Base-by-base conservation (phyloP, 148 eudicot species). In the Arbutus unedo region DNA sequence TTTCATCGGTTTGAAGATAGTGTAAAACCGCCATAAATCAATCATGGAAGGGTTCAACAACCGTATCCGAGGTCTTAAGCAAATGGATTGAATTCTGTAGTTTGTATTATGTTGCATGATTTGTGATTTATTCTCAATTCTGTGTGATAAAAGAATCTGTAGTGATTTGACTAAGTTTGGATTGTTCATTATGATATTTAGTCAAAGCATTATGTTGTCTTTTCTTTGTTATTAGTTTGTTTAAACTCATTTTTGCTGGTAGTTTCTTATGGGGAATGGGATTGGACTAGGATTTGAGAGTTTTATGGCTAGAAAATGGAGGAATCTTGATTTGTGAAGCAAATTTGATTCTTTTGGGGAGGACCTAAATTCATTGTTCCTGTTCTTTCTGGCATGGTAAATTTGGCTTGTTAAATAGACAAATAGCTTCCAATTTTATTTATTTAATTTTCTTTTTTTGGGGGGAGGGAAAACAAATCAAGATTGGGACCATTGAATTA, bases 41-140 rank as follows among this genome's bases (percentile, higher is more conserved):
- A 31, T 31, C 38, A 1, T 31, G 38, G 38, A 31, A 31, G 38
- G 38, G 38, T 31, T 31, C 38, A 0, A 31, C 1, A 31, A 31
- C 38, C 6, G 19, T 5, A 11, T 19, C 19, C 1, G 5, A 48
- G 47, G n/a, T 44, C 9, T 38, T 53, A 0, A 31, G 64, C 79
- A 77, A 54, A 38, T 25, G 48, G 79, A 77, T 77, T 77, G 79
- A 31, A 54, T 54, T 53, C 54, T 77, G 64, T 77, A 77, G 64
- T 16, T 49, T 49, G 16, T 51, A 45, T 76, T 23, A 41, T 51
- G 44, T 54, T 41, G 5, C 23, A 38, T 54, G 62, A 54, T 76
- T 53, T 76, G 5, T 23, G 41, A 66, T 25, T 3, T 23, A 66
- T 66, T 66, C 25, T 23, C 16, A 9, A 66, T 66, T 66, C 43